Base-by-base conservation (phyloP, 2,329 filamentous ascomycete species). In the Pseudogymnoascus sp. region DNA sequence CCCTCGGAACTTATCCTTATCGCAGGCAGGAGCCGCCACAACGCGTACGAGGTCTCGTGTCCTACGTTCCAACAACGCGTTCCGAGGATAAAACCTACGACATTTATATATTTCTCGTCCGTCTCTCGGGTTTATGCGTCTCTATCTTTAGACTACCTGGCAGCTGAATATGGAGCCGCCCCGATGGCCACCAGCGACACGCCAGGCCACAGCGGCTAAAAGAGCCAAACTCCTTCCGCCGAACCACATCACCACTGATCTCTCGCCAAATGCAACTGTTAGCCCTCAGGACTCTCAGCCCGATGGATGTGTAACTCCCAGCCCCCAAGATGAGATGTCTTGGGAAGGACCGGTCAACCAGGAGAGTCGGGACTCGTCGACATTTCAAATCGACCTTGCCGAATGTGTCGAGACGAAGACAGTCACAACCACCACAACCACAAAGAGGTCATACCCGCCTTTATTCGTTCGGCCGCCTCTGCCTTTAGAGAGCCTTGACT, bases 381-480 rank as follows among this genome's bases (percentile, higher is more conserved):
- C 68, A 42, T 61, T 74, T n/a, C 69, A 72, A 60, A 72, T 87
- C 67, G 81, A 84, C 65, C 77, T 87, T 55, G 82, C 82, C 64
- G 84, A 87, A 69, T 87, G 84, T 67, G 82, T 87, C 70, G 85
- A 87, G 75, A 87, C 84, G 13, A 87, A 84, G 73, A 87, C 84
- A 9, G 85, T 96, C 65, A 96, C 92, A 1, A 97, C 93, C 0
- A 97, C 92, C 0, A 97, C 92, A 0, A 96, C 91, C 0, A 95
- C 92, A 1, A 90, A 91, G 66, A 87, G 74, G 81, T 91, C 75
- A 75, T 95, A 94, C 67, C 92, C 93, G 55, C 91, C 91, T n/a
- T 80, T 97, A 63, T 80, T 90, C 62, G 85, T 96, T 67, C 86
- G 85, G 66, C 88, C 91, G 25, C 84, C 84, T 61, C 84, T 67